phyloP scores from a whole-genome alignment of 2,329 filamentous ascomycete species.

The Aschersonia sp. region DNA sequence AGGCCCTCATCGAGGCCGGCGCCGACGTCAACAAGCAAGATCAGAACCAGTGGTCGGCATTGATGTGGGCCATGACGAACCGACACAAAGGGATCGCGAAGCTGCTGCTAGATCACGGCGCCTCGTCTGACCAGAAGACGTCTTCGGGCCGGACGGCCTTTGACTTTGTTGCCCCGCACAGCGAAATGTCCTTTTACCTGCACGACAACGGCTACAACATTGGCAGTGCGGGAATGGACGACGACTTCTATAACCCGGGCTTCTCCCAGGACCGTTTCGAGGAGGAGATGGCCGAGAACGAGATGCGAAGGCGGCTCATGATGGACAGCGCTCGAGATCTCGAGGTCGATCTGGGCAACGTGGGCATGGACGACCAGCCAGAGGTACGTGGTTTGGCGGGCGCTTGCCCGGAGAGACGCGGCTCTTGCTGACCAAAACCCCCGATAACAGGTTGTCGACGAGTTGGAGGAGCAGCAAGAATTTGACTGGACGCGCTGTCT shows the following conservation, averaged over 20 bases:
- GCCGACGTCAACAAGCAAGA: slow-evolving; percentile 88
- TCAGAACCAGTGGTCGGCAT: slow-evolving; percentile 88
- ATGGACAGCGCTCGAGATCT: slow-evolving; percentile 98
- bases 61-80: slow-evolving; percentile 99
- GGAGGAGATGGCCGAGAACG: slow-evolving; percentile 92
- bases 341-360: slow-evolving; percentile 88
- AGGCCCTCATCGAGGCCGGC: slow-evolving; percentile 68
- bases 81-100: slow-evolving; percentile 93
- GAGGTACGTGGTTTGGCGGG: slow-evolving; percentile 43
- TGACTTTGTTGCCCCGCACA: slow-evolving; percentile 89
- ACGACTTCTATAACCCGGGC: slow-evolving; percentile 89
- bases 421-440: no score
- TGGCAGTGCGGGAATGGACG: slow-evolving; percentile 61
- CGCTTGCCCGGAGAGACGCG: not conserved
- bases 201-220: slow-evolving; percentile 89
- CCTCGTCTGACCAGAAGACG: slow-evolving; percentile 91
- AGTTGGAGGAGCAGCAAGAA: slow-evolving; percentile 80
- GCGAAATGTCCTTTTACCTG: slow-evolving; percentile 90
- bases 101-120: slow-evolving; percentile 77
- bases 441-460: slow-evolving; percentile 44
- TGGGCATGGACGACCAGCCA: slow-evolving; percentile 89
- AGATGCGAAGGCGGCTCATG: slow-evolving; percentile 93
- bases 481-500: slow-evolving; percentile 92
- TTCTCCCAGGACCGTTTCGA: slow-evolving; percentile 90
- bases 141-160: slow-evolving; percentile 87